Conservation (phyloP, 2,329 filamentous ascomycete genomes). For the Zalaria obscura region DNA sequence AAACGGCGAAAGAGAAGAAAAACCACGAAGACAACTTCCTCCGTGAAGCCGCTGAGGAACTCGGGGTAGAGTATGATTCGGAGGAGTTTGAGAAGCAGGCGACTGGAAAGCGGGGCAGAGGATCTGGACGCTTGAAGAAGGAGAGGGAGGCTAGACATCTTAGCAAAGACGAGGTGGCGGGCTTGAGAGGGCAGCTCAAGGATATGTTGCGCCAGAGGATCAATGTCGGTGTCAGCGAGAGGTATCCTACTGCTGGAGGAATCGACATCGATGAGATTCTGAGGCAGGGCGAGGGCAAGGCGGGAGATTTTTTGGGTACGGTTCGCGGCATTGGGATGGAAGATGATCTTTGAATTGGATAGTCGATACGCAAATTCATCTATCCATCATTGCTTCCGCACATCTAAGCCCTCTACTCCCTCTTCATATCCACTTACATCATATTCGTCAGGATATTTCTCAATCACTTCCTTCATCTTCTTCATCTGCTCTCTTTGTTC, state of each 20-base stretch:
- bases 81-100: constrained; percentile 62
- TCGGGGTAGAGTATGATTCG: constrained; percentile 86
- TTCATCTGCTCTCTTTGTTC: constrained; percentile 63
- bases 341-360: constrained; percentile 3
- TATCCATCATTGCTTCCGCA: neutral
- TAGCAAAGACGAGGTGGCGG: constrained; percentile 59
- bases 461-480: constrained; percentile 61
- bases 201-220: constrained; percentile 57
- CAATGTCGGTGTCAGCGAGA: constrained; percentile 77
- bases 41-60: constrained; percentile 69
- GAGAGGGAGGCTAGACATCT: constrained; percentile 54
- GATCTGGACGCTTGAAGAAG: constrained; percentile 58
- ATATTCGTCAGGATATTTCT: constrained; percentile 86
- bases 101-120: constrained; percentile 44
- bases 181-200: constrained; percentile 57
- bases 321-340: constrained; percentile 31
- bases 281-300: constrained; percentile 31
- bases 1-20: constrained; percentile 75
- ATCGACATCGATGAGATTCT: constrained; percentile 68
- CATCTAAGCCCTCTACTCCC: constrained; percentile 49
- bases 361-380: neutral
- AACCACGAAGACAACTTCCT: constrained; percentile 76
- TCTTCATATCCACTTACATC: constrained; percentile 65
- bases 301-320: constrained; percentile 51
- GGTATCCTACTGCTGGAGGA: constrained; percentile 69